Evolutionary conservation across 1,284 basidiomycete genomes (phyloP).

Genomic region (Pterulicium gracile): DNA sequence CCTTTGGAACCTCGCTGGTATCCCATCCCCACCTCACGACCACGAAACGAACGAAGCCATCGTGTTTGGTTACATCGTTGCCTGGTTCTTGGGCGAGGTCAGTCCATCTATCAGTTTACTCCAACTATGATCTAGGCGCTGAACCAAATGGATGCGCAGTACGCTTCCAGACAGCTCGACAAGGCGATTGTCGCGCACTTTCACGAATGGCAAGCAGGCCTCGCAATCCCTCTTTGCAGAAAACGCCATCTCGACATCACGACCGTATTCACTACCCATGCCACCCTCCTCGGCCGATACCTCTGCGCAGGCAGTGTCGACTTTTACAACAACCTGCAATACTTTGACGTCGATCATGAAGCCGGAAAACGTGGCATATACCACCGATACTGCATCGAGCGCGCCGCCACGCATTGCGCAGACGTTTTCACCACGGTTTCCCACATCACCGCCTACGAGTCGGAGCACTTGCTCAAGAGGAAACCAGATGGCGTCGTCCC

Average conservation of each 20-base stretch:
- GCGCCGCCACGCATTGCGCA: conserved; percentile 87
- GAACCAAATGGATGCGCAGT: conserved; percentile 35
- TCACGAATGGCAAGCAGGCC: conserved; percentile 98
- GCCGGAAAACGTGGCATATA: conserved; percentile 96
- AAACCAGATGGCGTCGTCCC: conserved; percentile 98
- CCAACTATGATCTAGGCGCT: conserved; percentile 8
- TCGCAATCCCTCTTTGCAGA: conserved; percentile 91
- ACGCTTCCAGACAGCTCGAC: conserved; percentile 66
- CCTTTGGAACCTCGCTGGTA: conserved; percentile 96
- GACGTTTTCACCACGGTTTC: conserved; percentile 98
- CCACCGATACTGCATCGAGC: conserved; percentile 91
- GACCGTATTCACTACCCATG: conserved; percentile 96
- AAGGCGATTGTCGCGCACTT: conserved; percentile 94
- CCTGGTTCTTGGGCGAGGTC: conserved; percentile 99
- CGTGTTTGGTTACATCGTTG: conserved; percentile 95
- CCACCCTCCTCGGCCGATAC: conserved; percentile 96
- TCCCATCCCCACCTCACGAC: conserved; percentile 92
- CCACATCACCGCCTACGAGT: conserved; percentile 96
- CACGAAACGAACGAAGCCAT: conserved; percentile 99
- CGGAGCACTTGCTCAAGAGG: conserved; percentile 91
- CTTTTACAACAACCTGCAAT: conserved; percentile 98
- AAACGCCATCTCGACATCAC: conserved; percentile 97
- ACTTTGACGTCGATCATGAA: conserved; percentile 99
- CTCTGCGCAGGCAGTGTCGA: conserved; percentile 96
- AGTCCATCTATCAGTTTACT: conserved; percentile 18